phyloP scores from a whole-genome alignment of 768 basidiomycete genomes.

The Hericium erinaceus region DNA sequence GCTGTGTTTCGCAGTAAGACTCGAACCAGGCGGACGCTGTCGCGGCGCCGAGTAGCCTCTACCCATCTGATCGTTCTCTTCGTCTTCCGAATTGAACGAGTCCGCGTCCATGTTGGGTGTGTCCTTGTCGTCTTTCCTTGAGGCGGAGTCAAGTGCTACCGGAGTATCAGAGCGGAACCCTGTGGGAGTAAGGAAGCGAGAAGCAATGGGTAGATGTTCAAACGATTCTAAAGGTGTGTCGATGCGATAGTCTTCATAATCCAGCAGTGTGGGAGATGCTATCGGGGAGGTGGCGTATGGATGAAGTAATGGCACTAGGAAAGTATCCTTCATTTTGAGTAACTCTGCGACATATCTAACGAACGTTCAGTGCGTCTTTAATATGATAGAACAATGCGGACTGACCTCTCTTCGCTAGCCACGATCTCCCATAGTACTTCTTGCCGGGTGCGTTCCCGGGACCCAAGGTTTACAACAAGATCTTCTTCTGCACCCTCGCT shows the following conservation, averaged over 20 bases:
- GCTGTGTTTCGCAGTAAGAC: conserved; percentile 39
- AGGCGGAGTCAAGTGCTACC: conserved; percentile 18
- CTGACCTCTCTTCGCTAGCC: conserved; percentile 87
- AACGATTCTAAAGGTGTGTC: conserved; percentile 63
- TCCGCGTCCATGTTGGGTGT: conserved; percentile 65
- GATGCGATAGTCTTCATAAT: conserved; percentile 62
- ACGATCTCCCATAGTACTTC: conserved; percentile 97
- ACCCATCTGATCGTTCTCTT: conserved; percentile 50
- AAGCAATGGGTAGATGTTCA: conserved; percentile 80
- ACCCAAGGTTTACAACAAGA: conserved; percentile 86
- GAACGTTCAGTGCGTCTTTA: conserved; percentile 11
- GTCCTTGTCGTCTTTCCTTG: conserved; percentile 35
- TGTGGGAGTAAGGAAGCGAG: conserved; percentile 77
- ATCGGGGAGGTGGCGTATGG: conserved; percentile 58
- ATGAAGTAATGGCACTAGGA: conserved; percentile 84
- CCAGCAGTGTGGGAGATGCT: conserved; percentile 48
- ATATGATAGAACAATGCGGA: conserved; percentile 4
- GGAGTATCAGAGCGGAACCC: conserved; percentile 40
- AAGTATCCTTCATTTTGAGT: conserved; percentile 86
- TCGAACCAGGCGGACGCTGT: conserved; percentile 18
- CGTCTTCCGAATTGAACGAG: conserved; percentile 65
- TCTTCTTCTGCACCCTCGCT: conserved; percentile 93
- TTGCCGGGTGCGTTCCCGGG: conserved; percentile 88
- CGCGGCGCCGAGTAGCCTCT: conserved; percentile 30
- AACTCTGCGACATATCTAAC: conserved; percentile 87